phyloP scores from a whole-genome alignment of 345 rosid species.

The Fremontodendron californicum region DNA sequence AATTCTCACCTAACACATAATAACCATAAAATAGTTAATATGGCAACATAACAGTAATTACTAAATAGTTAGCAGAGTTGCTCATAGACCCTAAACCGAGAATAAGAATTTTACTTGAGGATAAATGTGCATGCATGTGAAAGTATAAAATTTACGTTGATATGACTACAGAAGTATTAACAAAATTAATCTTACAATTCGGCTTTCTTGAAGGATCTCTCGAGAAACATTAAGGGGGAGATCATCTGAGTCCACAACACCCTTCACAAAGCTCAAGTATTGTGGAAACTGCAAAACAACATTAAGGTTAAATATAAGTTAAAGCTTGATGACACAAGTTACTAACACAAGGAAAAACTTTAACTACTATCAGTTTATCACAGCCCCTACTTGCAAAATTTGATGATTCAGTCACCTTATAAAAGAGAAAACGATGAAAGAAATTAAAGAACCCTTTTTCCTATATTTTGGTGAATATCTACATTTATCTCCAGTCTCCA shows the following conservation, averaged over 20 bases:
- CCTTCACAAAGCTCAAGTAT: constrained; percentile 93
- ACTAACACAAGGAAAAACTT: neutral
- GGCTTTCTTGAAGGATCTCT: constrained; percentile 95
- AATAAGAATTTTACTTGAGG: neutral
- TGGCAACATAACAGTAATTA: neutral
- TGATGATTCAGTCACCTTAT: neutral
- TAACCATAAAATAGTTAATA: constrained; percentile 2
- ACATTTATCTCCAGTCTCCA: neutral
- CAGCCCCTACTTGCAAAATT: neutral
- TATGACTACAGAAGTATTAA: neutral
- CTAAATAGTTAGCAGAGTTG: neutral
- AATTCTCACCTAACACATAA: constrained; percentile 60
- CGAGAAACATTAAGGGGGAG: constrained; percentile 98
- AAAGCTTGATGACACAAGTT: neutral
- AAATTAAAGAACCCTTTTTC: neutral
- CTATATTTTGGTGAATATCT: neutral
- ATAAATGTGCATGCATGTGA: neutral
- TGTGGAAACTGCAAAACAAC: constrained; percentile 70
- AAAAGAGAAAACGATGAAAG: neutral
- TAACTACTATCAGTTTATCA: neutral
- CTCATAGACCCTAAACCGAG: neutral
- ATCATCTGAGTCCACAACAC: constrained; percentile 93
- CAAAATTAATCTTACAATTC: constrained; percentile 48
- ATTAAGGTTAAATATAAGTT: neutral
- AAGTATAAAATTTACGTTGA: neutral